phyloP scores from a whole-genome alignment of 108 stramenopile species.

The Cyclotella choctawhatcheeana region DNA sequence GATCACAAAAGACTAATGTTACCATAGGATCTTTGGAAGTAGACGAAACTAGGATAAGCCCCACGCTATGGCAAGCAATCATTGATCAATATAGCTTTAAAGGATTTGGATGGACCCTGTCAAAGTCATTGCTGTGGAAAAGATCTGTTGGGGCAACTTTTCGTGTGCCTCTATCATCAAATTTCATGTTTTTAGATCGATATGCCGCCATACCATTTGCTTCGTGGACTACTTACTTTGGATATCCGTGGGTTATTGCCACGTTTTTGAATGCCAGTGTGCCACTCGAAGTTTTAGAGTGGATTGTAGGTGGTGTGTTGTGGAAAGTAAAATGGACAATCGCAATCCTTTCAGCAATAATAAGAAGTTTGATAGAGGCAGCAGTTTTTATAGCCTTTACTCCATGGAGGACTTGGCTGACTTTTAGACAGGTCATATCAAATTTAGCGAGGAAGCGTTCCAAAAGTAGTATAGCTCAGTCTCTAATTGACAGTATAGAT shows the following conservation, averaged over 20 bases:
- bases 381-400: slow-evolving; percentile 17
- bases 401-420: slow-evolving; percentile 29
- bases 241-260: slow-evolving; percentile 65
- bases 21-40: no score
- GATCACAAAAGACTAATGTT: no score
- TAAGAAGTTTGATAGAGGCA: slow-evolving; percentile 22
- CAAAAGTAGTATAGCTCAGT: slow-evolving; percentile 17
- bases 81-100: slow-evolving; percentile 77
- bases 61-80: slow-evolving; percentile 21
- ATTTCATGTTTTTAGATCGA: slow-evolving; percentile 70
- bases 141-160: slow-evolving; percentile 61
- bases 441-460: no score
- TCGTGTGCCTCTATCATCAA: slow-evolving; percentile 65
- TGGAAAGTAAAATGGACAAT: slow-evolving; percentile 40
- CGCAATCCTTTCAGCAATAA: slow-evolving; percentile 33
- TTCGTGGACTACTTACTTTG: slow-evolving; percentile 55
- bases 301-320: slow-evolving; percentile 45
- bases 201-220: slow-evolving; percentile 59
- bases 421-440: slow-evolving; percentile 11
- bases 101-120: slow-evolving; percentile 69
- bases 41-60: neutral
- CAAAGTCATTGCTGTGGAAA: slow-evolving; percentile 66
- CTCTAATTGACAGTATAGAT: slow-evolving; percentile 19
- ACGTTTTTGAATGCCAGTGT: slow-evolving; percentile 62
- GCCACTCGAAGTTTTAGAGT: slow-evolving; percentile 65